A percentile compares a stretch with the other conserved stretches of the same genome.
Conservation (phyloP, 768 basidiomycete species). For the Suillus subluteus region DNA sequence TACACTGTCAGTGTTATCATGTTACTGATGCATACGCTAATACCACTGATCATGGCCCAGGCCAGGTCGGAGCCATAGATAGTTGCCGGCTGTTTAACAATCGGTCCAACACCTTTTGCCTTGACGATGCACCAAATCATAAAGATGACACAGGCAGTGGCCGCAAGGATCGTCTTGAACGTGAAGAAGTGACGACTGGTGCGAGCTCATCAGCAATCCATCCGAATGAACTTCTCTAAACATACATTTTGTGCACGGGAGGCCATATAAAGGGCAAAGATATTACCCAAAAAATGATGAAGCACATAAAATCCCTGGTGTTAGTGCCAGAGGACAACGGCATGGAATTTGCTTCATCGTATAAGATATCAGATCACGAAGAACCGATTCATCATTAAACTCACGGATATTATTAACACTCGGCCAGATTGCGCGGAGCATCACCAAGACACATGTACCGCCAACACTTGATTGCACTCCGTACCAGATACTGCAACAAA, state of each 20-base stretch:
- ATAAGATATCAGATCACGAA: not conserved
- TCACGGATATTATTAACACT: slow-evolving; percentile 61
- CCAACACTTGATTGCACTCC: slow-evolving; percentile 77
- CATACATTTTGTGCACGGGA: slow-evolving; percentile 73
- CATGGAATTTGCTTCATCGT: slow-evolving; percentile 55
- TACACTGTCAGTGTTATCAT: slow-evolving; percentile 71
- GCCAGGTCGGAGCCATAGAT: slow-evolving; percentile 63
- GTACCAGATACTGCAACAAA: slow-evolving; percentile 58
- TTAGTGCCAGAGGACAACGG: slow-evolving; percentile 68
- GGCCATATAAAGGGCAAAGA: slow-evolving; percentile 78
- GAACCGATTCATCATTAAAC: slow-evolving; percentile 22
- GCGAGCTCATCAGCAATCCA: slow-evolving; percentile 10
- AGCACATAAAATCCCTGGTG: slow-evolving; percentile 69
- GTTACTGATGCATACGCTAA: slow-evolving; percentile 75
- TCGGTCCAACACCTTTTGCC: slow-evolving; percentile 73
- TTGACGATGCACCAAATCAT: slow-evolving; percentile 77
- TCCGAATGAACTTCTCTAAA: slow-evolving; percentile 11
- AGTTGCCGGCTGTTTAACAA: slow-evolving; percentile 59
- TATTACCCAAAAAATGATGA: slow-evolving; percentile 82
- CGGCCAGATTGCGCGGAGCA: slow-evolving; percentile 74
- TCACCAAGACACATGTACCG: slow-evolving; percentile 67
- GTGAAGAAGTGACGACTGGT: slow-evolving; percentile 72
- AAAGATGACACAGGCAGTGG: slow-evolving; percentile 63
- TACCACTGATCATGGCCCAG: slow-evolving; percentile 69
- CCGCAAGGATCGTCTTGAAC: slow-evolving; percentile 67